These are phyloP conservation scores for Podospora australis DNA, from an alignment of 495 filamentous ascomycete species.

Conservation along the genomic window DNA sequence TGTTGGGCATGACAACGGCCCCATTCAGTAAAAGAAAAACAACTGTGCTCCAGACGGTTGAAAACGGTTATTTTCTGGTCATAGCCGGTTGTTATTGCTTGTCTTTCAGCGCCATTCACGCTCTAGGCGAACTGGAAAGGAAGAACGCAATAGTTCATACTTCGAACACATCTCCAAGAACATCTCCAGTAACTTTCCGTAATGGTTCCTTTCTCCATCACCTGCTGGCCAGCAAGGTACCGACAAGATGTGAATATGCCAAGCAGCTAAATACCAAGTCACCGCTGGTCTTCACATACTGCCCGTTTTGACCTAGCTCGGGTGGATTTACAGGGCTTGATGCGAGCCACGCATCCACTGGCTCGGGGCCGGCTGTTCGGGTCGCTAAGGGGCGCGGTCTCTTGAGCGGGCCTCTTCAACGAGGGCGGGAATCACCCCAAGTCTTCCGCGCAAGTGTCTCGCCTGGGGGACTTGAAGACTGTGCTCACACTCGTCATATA, in stretches of 20 bases:
- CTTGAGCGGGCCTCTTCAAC: constrained; percentile 5
- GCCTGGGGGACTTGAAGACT: constrained; percentile 4
- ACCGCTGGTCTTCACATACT: no score
- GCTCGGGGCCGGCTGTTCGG: constrained; percentile 20
- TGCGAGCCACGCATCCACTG: constrained; percentile 20
- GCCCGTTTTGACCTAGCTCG: constrained; percentile 21
- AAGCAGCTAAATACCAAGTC: no score
- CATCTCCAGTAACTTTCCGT: no score
- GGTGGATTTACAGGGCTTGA: constrained; percentile 17
- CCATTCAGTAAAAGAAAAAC: neutral
- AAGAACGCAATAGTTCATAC: no score
- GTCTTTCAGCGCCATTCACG: no score
- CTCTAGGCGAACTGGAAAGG: no score
- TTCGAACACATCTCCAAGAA: no score
- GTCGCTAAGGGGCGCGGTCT: constrained; percentile 13
- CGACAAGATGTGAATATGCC: no score
- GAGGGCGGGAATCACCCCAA: constrained; percentile 13
- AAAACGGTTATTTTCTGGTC: no score
- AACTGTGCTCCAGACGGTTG: neutral
- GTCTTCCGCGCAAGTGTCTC: neutral
- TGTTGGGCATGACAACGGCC: neutral
- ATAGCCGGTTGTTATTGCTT: no score
- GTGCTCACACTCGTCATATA: constrained; percentile 7
- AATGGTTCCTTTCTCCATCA: no score
- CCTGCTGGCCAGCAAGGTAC: no score